Base-by-base conservation (phyloP, 176 grass and related monocot species). In the Poa pratensis region DNA sequence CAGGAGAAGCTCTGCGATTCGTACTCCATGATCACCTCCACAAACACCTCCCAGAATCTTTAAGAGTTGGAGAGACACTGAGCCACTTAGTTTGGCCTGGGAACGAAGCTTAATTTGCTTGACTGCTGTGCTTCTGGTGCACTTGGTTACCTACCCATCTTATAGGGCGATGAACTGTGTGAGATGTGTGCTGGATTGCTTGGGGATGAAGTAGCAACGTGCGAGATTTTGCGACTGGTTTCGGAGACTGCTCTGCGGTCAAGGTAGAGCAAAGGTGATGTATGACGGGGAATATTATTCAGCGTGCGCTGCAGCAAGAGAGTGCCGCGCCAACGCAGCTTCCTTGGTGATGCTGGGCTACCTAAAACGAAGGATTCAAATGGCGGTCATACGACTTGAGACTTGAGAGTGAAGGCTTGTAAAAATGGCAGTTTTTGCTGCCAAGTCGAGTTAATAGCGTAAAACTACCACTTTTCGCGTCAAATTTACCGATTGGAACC, bases 11-110 rank as follows among this genome's bases (percentile, higher is more conserved):
- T 49, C 39, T 65, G 39, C 0, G 73, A 10, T 35, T 22, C 52
- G 51, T 20, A 20, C 71, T 69, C 86, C 86, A 77, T 87, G 42
- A 20, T 22, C 79, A 9, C 28, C 19, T 40, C 26, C 6, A 14
- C 51, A 12, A 30, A 37, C 35, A 37, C 62, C 82, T 62, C 54
- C 67, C 39, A 28, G 39, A 20, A n/a, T 23, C 16, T 76, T 67
- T 11, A 19, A 19, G 45, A 28, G 24, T 12, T 14, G 37, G 62
- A 32, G 4, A 50, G 17, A 64, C 78, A 22, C 50, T 72, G 9
- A n/a, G 30, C 30, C 78, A 23, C 53, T 74, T 17, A 16, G 32
- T 75, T 75, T 63, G 26, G 12, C 10, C 52, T 30, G 37, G 48
- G 55, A 28, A 46, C 17, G 23, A 57, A 54, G 27, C 49, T 73